phyloP scores from a whole-genome alignment of 106 monocot genomes.

The Phalaenopsis equestris region DNA sequence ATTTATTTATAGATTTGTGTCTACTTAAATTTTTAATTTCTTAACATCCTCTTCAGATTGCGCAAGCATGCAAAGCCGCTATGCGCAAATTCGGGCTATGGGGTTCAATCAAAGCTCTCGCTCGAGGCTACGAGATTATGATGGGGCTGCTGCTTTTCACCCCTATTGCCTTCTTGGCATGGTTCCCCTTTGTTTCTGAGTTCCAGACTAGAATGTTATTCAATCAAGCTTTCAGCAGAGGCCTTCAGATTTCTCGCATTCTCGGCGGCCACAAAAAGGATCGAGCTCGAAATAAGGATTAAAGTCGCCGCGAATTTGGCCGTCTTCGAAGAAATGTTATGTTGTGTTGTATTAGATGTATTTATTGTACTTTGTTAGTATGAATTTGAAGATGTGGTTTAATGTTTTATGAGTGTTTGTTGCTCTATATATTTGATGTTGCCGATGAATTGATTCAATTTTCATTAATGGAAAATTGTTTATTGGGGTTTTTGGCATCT shows the following conservation, averaged over 20 bases:
- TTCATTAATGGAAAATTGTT: neutral
- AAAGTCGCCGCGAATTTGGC: neutral
- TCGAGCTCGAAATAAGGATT: slow-evolving; percentile 38
- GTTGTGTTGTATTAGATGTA: neutral
- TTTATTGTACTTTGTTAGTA: neutral
- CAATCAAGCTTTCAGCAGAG: slow-evolving; percentile 94
- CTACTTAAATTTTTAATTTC: neutral
- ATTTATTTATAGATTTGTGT: neutral
- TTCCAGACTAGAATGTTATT: slow-evolving; percentile 95
- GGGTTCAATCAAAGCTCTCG: slow-evolving; percentile 68
- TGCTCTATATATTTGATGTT: neutral
- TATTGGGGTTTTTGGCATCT: neutral
- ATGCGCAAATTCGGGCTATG: slow-evolving; percentile 38
- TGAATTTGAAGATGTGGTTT: neutral
- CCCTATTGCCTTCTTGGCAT: slow-evolving; percentile 77
- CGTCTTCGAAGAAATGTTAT: neutral
- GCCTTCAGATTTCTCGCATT: slow-evolving; percentile 93
- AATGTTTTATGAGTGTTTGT: neutral
- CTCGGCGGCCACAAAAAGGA: slow-evolving; percentile 81
- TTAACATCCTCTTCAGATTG: slow-evolving; percentile 37
- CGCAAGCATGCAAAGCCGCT: slow-evolving; percentile 65
- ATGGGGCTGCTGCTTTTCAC: slow-evolving; percentile 86
- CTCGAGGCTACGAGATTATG: slow-evolving; percentile 80
- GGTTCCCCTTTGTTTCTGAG: slow-evolving; percentile 97
- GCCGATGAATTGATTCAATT: neutral